Percentiles rank a stretch among this genome's conserved stretches.
Conservation (phyloP, 768 basidiomycete genomes). For the Mycena crocata region DNA sequence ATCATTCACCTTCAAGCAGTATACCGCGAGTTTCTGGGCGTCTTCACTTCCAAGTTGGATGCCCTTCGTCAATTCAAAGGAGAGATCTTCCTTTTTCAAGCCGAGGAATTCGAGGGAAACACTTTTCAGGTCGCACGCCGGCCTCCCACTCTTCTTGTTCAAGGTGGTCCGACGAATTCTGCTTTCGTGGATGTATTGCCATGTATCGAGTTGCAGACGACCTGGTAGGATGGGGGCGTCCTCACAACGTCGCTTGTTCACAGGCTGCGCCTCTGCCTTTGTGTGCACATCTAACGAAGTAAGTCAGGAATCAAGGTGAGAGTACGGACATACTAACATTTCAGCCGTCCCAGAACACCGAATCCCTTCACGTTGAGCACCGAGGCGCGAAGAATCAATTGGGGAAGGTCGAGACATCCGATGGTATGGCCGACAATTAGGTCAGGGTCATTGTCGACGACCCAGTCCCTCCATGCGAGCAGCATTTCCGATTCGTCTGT, state of each 20-base stretch:
- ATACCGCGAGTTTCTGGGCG: background rate
- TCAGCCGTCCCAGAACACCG: slow-evolving; percentile 4
- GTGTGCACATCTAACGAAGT: background rate
- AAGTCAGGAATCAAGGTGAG: background rate
- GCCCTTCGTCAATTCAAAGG: background rate
- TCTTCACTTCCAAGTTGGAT: background rate
- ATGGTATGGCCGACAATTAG: slow-evolving; percentile 83
- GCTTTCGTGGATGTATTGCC: slow-evolving; percentile 4
- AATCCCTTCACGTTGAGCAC: background rate
- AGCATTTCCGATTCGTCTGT: slow-evolving; percentile 68
- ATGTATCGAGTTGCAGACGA: slow-evolving; percentile 9
- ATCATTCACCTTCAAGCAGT: slow-evolving; percentile 12
- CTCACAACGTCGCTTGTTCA: background rate
- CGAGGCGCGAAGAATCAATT: slow-evolving; percentile 76
- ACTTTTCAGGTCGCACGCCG: background rate
- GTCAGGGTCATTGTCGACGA: slow-evolving; percentile 78
- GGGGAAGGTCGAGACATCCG: slow-evolving; percentile 79
- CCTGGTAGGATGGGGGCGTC: slow-evolving; percentile 13
- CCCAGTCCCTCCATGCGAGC: slow-evolving; percentile 71
- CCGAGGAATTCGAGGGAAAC: background rate
- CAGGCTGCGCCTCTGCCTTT: background rate
- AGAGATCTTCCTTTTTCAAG: background rate
- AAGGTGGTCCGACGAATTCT: background rate
- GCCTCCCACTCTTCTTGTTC: background rate
- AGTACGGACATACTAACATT: background rate